Conservation (phyloP, 2,329 filamentous ascomycete species). For the Sclerotinia subarctica region DNA sequence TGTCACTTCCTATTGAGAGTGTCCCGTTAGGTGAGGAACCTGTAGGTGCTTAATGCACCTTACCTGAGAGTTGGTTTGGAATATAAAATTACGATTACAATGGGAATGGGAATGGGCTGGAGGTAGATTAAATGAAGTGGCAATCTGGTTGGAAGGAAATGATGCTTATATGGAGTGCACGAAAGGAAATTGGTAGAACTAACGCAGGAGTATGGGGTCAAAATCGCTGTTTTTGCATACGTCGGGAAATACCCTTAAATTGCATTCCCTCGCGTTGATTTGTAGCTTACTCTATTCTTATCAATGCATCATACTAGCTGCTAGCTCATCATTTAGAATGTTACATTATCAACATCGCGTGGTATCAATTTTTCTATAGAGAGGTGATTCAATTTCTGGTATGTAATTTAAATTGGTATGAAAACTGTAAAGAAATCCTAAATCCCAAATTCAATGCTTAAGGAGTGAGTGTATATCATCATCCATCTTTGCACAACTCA, state of each 20-base stretch:
- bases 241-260: slow-evolving; percentile 7
- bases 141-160: background rate
- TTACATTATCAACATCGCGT: background rate
- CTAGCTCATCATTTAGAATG: background rate
- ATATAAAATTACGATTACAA: background rate
- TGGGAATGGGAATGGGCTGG: background rate
- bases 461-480: background rate
- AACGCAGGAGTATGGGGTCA: slow-evolving; percentile 1
- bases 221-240: slow-evolving; percentile 15
- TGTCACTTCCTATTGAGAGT: slow-evolving; percentile 28
- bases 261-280: slow-evolving; percentile 1
- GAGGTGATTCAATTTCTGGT: background rate
- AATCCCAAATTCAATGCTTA: background rate
- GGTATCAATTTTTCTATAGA: background rate
- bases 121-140: background rate
- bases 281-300: background rate
- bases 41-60: background rate
- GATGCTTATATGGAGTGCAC: background rate
- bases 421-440: background rate
- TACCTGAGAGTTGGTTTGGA: background rate
- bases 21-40: background rate
- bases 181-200: background rate
- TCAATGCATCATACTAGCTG: background rate
- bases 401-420: background rate
- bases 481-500: slow-evolving; percentile 1